These are phyloP conservation scores for Datisca glomerata DNA, from an alignment of 306 rosid genomes.

Conservation along the genomic window DNA sequence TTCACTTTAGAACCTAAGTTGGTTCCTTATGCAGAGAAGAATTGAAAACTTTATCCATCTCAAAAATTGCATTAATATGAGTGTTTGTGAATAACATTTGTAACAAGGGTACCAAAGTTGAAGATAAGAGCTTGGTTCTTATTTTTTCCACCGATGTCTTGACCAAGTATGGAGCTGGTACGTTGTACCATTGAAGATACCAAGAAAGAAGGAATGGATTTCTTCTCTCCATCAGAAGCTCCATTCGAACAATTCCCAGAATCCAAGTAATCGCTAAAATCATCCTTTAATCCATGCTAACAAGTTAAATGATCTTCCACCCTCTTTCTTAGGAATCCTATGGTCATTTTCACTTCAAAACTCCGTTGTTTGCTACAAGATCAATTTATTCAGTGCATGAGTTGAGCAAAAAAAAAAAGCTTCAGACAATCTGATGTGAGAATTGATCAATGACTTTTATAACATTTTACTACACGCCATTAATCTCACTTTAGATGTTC, in stretches of 20 bases:
- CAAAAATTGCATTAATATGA: conserved; percentile 39
- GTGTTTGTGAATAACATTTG: conserved; percentile 62
- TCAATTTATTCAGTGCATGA: too few species aligned
- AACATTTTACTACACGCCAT: too few species aligned
- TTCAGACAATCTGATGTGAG: too few species aligned
- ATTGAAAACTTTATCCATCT: conserved; percentile 48
- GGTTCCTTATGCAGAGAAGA: too few species aligned
- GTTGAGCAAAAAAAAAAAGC: too few species aligned
- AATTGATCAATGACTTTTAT: too few species aligned
- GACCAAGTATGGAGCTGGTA: conserved; percentile 52
- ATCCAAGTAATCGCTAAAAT: conserved; percentile 49
- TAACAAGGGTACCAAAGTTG: conserved; percentile 58
- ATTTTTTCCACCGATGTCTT: conserved; percentile 36
- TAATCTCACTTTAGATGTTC: too few species aligned
- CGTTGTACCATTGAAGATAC: conserved; percentile 83
- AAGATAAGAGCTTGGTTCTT: conserved; percentile 39
- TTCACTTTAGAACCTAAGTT: too few species aligned
- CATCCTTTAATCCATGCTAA: conserved; percentile 50
- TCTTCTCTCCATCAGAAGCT: conserved; percentile 31
- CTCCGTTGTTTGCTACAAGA: too few species aligned
- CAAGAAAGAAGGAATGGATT: conserved; percentile 65
- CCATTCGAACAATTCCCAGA: conserved; percentile 65
- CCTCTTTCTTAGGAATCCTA: conserved; percentile 66
- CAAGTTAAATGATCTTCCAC: conserved; percentile 56
- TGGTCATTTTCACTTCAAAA: too few species aligned